A percentile compares a stretch with the other conserved stretches of the same genome.
phyloP scores from a whole-genome alignment of 1,284 basidiomycete species.

The Boletus semigastroideus region DNA sequence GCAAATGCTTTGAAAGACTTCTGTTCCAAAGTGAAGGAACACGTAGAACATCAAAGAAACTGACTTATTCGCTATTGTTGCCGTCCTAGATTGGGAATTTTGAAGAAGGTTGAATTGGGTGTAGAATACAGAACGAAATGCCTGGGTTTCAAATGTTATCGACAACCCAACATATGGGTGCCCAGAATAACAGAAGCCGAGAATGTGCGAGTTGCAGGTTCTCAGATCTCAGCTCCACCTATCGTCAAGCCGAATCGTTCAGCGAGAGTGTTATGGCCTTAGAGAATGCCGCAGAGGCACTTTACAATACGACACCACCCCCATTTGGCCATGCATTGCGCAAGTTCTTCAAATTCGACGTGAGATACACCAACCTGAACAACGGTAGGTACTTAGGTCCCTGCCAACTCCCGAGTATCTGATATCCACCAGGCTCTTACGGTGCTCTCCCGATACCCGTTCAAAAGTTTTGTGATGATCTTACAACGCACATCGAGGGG shows the following conservation, averaged over 20 bases:
- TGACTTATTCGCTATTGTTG: background rate
- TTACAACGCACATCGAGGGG: conserved; percentile 46
- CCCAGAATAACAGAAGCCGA: too few relatives aligned
- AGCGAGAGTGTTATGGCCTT: too few relatives aligned
- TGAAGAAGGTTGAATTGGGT: background rate
- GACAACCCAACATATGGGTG: too few relatives aligned
- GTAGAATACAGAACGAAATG: background rate
- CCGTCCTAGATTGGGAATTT: background rate
- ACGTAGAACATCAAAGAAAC: background rate
- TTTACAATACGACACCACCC: conserved; percentile 25
- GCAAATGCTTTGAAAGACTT: conserved; percentile 29
- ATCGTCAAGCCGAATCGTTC: too few relatives aligned
- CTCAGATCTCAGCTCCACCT: too few relatives aligned
- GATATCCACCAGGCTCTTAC: too few relatives aligned
- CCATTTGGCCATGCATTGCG: conserved; percentile 52
- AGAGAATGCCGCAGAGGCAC: background rate
- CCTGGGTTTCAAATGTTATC: too few relatives aligned
- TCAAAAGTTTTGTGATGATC: conserved; percentile 42
- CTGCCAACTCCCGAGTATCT: background rate
- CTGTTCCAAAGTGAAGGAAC: conserved; percentile 21
- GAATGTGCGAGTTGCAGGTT: too few relatives aligned
- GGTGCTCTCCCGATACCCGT: conserved; percentile 56
- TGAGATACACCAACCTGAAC: conserved; percentile 61
- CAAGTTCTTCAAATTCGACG: conserved; percentile 50
- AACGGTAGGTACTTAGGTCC: conserved; percentile 41